Evolutionary conservation across 306 rosid species (phyloP), one percentile per base, ranked within the genome.

Genomic region (Gillenia trifoliata): DNA sequence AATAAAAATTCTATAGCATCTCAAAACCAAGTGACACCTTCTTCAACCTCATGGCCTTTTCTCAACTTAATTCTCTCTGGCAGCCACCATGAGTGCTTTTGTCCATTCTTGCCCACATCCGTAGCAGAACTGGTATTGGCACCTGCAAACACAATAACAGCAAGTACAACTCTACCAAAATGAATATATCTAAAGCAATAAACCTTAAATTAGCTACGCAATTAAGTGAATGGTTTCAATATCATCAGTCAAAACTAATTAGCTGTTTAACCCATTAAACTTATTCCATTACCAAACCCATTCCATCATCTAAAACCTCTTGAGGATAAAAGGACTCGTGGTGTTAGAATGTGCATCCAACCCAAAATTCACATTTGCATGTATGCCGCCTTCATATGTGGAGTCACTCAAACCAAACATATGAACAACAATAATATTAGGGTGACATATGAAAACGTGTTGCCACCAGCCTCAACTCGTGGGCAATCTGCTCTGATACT

Each of bases 71-170:
- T 63, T n/a, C 59, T 75, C 72, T 2, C 57, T 61, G 78, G 76
- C 88, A 84, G 22, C 80, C 75, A 68, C 79, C 80, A 43, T 88
- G 90, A 50, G 13, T n/a, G 11, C 2, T 1, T n/a, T n/a, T 29
- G 68, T 67, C 89, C 90, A 86, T 28, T 45, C 71, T 52, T 66
- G 61, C 22, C 90, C 90, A 36, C 93, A 86, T 4, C 52, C 67
- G 73, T 84, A 86, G 80, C 92, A 88, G 64, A 88, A 88, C 69
- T 88, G 75, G 40, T 22, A 75, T 0, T n/a, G n/a, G 70, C 92
- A 88, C 87, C 93, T 86, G 85, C 79, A 84, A 80, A 9, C 25
- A 50, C 71, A 26, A 64, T 0, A 25, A 13, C 15, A 20, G 25
- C 6, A 61, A 33, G 5, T 30, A 28, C 4, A 33, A 73, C 47